Base-by-base conservation (phyloP, 163 green algal species). In the Prototheca cutis region DNA sequence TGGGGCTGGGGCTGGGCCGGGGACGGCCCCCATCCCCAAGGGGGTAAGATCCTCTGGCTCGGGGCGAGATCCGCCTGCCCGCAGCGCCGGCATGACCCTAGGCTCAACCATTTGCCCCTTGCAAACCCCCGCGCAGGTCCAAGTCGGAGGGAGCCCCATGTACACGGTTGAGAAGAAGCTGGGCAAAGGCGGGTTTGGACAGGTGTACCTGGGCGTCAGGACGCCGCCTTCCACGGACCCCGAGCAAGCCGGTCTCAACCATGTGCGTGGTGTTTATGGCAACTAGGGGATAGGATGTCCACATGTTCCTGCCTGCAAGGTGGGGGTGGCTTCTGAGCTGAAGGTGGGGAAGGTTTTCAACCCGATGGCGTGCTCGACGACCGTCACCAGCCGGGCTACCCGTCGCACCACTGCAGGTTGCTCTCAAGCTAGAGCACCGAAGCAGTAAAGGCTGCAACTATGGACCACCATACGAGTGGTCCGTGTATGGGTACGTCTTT, bases 181-280 rank as follows among this genome's bases (percentile, higher is more conserved):
- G 18, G 93, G 93, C 29, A 99, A 99, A 71, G 93, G 93, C 52
- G 93, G 93, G 40, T 99, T 99, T 70, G 93, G 91, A 0, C 91
- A 87, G 73, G 90, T 98, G 19, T 95, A 94, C 69, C 78, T 95
- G 13, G 93, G 93, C 0, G 75, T 79, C 15, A 49, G 77, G 8
- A 42, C 63, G 7, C 52, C 52, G 23, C 39, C 51, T 3, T 76
- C 58, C 40, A 77, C 48, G 21, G 73, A 76, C 40, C 85, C 81
- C 54, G 81, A 90, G 27, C 27, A 40, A 25, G 2, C 51, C 10
- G 24, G 25, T n/a, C 24, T 39, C 13, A 39, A 40, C 24, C 17
- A 39, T 8, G 25, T 42, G 51, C 24, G 27, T 19, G n/a, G n/a
- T n/a, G n/a, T n/a, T n/a, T n/a, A n/a, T n/a, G n/a, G n/a, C n/a